Conservation (phyloP, 148 eudicot genomes). For the Amaranthus palmeri region DNA sequence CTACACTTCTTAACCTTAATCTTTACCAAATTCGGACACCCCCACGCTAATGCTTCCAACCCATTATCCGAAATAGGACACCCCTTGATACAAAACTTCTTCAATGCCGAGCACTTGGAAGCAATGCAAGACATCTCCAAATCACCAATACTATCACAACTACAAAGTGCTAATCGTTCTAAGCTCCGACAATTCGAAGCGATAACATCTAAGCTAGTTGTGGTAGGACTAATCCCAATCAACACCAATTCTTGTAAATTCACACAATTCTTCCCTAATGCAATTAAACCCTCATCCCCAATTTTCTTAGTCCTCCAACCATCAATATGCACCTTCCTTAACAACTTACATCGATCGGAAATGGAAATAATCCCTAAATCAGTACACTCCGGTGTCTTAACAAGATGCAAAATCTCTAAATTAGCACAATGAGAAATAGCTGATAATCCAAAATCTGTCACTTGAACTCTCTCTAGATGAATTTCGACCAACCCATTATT, state of each 20-base stretch:
- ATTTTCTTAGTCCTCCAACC: slow-evolving; percentile 89
- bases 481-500: slow-evolving; percentile 48
- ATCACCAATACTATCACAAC: slow-evolving; percentile 79
- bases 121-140: slow-evolving; percentile 63
- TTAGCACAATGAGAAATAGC: slow-evolving; percentile 38
- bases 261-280: slow-evolving; percentile 50
- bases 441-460: slow-evolving; percentile 59
- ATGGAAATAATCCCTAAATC: slow-evolving; percentile 46
- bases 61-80: slow-evolving; percentile 70
- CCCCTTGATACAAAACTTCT: slow-evolving; percentile 77
- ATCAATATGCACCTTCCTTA: slow-evolving; percentile 80
- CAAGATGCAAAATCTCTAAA: slow-evolving; percentile 67
- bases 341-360: slow-evolving; percentile 54
- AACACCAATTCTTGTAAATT: slow-evolving; percentile 71
- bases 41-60: slow-evolving; percentile 54
- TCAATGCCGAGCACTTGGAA: slow-evolving; percentile 50
- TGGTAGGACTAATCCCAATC: slow-evolving; percentile 58
- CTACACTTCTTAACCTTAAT: slow-evolving; percentile 79
- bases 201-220: slow-evolving; percentile 45
- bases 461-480: slow-evolving; percentile 70
- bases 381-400: slow-evolving; percentile 70
- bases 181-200: slow-evolving; percentile 50
- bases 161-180: slow-evolving; percentile 74
- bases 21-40: slow-evolving; percentile 79
- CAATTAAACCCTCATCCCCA: slow-evolving; percentile 62